phyloP scores from a whole-genome alignment of 805 yeast species.

The Candida boleticola region DNA sequence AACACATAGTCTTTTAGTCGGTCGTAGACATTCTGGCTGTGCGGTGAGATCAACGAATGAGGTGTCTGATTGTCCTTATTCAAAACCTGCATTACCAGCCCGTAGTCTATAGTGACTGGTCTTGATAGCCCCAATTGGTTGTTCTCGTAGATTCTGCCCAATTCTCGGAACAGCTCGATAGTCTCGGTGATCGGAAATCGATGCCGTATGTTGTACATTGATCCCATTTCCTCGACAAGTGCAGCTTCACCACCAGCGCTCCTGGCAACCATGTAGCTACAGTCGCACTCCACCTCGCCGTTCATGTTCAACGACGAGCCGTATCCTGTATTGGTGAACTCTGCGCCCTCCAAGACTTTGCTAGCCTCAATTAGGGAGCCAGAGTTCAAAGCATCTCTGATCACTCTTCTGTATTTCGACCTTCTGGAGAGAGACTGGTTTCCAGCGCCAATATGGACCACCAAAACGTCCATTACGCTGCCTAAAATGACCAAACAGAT shows the following conservation, averaged over 20 bases:
- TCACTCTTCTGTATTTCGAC: slow-evolving; percentile 23
- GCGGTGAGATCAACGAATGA: slow-evolving; percentile 1
- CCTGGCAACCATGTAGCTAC: slow-evolving; percentile 27
- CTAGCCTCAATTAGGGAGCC: slow-evolving; percentile 13
- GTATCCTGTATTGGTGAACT: slow-evolving; percentile 48
- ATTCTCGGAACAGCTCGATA: slow-evolving; percentile 17
- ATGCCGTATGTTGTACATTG: slow-evolving; percentile 15
- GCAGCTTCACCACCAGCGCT: slow-evolving; percentile 6
- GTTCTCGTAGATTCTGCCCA: slow-evolving; percentile 19
- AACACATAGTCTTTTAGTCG: slow-evolving; percentile 7
- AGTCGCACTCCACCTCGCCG: slow-evolving; percentile 47
- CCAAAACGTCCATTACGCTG: slow-evolving; percentile 6
- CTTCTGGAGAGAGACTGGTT: slow-evolving; percentile 27
- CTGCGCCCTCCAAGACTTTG: slow-evolving; percentile 32
- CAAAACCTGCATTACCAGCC: not conserved
- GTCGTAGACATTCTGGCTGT: slow-evolving; percentile 7
- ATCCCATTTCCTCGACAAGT: too few relatives aligned
- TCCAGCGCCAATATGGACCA: slow-evolving; percentile 57
- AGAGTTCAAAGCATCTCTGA: slow-evolving; percentile 22
- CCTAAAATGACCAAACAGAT: too few relatives aligned
- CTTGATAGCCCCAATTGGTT: slow-evolving; percentile 28
- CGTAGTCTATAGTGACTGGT: slow-evolving; percentile 29
- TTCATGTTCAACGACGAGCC: slow-evolving; percentile 43
- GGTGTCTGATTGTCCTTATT: not conserved
- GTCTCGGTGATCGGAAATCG: slow-evolving; percentile 32